Conservation (phyloP, 768 basidiomycete genomes). For the Dentipellis sp. region DNA sequence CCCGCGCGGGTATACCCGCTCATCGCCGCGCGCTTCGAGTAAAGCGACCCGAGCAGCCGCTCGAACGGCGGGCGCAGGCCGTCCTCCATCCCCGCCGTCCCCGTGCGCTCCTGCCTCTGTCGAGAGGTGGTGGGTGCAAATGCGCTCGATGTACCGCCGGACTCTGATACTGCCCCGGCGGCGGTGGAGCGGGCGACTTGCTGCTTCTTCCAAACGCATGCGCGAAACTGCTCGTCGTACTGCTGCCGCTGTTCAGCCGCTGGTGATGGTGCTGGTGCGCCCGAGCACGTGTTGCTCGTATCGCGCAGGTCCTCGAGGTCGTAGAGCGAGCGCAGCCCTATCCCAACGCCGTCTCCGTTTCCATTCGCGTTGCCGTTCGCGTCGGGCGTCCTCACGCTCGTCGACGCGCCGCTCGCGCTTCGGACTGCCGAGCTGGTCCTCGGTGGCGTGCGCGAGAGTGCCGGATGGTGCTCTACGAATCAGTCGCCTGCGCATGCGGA, state of each 20-base stretch:
- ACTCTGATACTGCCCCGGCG: neutral
- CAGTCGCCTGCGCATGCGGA: too few species aligned
- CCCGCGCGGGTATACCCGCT: neutral
- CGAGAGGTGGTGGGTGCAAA: too few species aligned
- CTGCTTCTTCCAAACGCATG: constrained; percentile 28
- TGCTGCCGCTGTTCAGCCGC: constrained; percentile 22
- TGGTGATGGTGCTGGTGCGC: constrained; percentile 19
- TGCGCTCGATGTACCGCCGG: too few species aligned
- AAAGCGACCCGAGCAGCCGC: constrained; percentile 52
- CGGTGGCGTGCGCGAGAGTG: constrained; percentile 3
- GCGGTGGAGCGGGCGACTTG: constrained; percentile 9
- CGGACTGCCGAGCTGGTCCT: constrained; percentile 13
- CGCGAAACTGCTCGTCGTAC: constrained; percentile 29
- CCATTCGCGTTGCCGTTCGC: constrained; percentile 10
- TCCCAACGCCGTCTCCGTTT: constrained; percentile 12
- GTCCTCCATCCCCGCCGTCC: constrained; percentile 19
- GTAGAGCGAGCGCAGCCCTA: constrained; percentile 21
- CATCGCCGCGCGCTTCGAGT: constrained; percentile 34
- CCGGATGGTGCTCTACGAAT: too few species aligned
- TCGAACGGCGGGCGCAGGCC: constrained; percentile 57
- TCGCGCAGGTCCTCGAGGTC: constrained; percentile 51
- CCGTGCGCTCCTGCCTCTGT: too few species aligned
- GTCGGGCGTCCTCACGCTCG: constrained; percentile 59
- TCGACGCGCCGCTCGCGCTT: constrained; percentile 31
- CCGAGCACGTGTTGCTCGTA: constrained; percentile 75